These are phyloP conservation scores for Neopestalotiopsis clavispora DNA, from an alignment of 2,329 filamentous ascomycete species.

Conservation along the genomic window DNA sequence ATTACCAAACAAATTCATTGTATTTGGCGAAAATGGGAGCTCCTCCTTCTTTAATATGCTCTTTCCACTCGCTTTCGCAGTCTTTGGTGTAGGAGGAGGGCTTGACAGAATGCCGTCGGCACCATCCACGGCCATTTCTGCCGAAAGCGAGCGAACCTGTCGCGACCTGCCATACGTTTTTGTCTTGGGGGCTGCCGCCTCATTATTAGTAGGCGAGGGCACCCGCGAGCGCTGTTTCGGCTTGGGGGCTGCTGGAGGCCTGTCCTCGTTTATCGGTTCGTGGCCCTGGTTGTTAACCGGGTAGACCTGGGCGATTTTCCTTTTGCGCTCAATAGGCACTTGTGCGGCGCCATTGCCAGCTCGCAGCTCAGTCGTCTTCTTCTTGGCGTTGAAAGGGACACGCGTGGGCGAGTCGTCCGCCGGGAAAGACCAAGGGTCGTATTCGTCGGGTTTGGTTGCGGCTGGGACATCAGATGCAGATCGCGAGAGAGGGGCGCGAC, in stretches of 20 bases:
- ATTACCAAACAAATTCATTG: slow-evolving; percentile 21
- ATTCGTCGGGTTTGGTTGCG: background rate
- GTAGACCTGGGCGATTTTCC: slow-evolving; percentile 35
- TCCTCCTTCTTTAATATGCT: slow-evolving; percentile 18
- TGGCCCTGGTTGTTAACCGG: slow-evolving; percentile 28
- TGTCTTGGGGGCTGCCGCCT: slow-evolving; percentile 14
- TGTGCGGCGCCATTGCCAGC: background rate
- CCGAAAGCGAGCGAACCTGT: slow-evolving; percentile 22
- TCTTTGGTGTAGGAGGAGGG: slow-evolving; percentile 34
- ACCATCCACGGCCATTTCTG: slow-evolving; percentile 29
- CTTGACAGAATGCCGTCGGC: slow-evolving; percentile 32
- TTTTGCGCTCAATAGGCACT: slow-evolving; percentile 30
- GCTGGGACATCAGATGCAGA: slow-evolving; percentile 4
- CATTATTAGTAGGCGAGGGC: slow-evolving; percentile 21
- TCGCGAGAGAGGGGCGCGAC: slow-evolving; percentile 6
- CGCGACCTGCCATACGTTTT: slow-evolving; percentile 20
- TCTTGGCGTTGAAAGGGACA: slow-evolving; percentile 20
- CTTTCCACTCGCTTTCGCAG: slow-evolving; percentile 16
- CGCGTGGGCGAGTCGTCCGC: slow-evolving; percentile 9
- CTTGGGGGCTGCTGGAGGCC: slow-evolving; percentile 21
- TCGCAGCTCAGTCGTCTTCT: slow-evolving; percentile 27
- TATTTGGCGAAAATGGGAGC: slow-evolving; percentile 21
- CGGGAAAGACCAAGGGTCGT: slow-evolving; percentile 1
- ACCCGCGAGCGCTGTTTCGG: slow-evolving; percentile 28
- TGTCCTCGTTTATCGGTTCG: slow-evolving; percentile 22